Evolutionary conservation across 495 filamentous ascomycete species (phyloP).

Genomic region (Neurospora sublineolata): DNA sequence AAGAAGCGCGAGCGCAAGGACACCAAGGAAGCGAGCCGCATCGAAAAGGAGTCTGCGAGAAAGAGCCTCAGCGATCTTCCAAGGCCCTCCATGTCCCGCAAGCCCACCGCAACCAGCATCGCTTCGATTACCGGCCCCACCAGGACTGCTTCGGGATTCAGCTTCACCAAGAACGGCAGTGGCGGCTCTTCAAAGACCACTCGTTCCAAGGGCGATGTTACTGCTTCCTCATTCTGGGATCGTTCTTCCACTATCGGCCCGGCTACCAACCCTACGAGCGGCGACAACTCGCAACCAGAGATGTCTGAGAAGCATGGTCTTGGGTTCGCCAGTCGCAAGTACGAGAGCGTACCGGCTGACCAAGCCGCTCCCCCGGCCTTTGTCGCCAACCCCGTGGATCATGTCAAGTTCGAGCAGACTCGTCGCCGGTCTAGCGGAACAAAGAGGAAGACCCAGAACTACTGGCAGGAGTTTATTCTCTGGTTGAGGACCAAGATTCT

Average conservation of each 20-base stretch:
- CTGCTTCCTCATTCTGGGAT: background rate
- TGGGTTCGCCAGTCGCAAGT: conserved; percentile 31
- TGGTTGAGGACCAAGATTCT: conserved; percentile 44
- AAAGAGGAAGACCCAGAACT: conserved; percentile 42
- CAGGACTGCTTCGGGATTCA: background rate
- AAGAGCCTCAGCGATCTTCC: conserved; percentile 17
- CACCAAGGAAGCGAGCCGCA: conserved; percentile 32
- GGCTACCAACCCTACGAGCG: background rate
- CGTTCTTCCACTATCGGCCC: conserved; percentile 2
- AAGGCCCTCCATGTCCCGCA: conserved; percentile 26
- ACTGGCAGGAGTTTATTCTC: conserved; percentile 43
- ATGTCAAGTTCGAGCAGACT: conserved; percentile 24
- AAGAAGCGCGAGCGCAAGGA: conserved; percentile 37
- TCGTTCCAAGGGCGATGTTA: background rate
- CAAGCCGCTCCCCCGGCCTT: conserved; percentile 17
- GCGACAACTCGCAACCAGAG: background rate
- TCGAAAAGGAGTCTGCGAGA: conserved; percentile 27
- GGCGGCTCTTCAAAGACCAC: background rate
- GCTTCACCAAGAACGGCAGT: background rate
- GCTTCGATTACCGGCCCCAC: conserved; percentile 8
- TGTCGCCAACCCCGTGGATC: conserved; percentile 14
- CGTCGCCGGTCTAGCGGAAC: conserved; percentile 25
- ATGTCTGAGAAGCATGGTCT: conserved; percentile 15
- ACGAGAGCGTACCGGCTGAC: conserved; percentile 25
- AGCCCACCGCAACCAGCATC: conserved; percentile 24